Base-by-base conservation (phyloP, 139 green algal genomes). In the Coccomyxa sp. region DNA sequence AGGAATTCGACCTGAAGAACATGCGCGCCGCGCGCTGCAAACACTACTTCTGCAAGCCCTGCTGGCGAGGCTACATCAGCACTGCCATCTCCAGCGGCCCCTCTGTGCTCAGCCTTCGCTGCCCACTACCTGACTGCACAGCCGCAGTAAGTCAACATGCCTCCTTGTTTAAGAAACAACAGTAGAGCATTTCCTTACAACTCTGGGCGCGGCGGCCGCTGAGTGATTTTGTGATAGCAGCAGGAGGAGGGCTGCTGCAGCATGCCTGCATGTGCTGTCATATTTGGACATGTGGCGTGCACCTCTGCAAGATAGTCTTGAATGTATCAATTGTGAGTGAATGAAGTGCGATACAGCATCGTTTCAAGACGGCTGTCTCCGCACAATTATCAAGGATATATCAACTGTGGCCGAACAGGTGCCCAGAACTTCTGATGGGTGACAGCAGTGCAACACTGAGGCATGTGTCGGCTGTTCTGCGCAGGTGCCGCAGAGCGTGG, bases 1-100 rank as follows among this genome's bases (percentile, higher is more conserved):
- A 98, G 27, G 83, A 79, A 12, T 94, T 91, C 77, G 76, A 86
- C 9, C 79, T 81, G 14, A 27, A 51, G 0, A 80, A 88, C 3
- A 95, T 96, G 89, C 80, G 81, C 76, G 82, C 83, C 10, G 90
- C 90, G 7, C 18, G 85, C 83, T 91, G 93, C 93, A 74, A 92
- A 82, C 94, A 98, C 88, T 80, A 83, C 83, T 95, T 94, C 85
- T 98, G 93, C 87, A 83, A 77, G 32, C 82, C 80, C 67, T 98
- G 94, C 92, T 98, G 92, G 92, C 58, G 68, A 77, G 88, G 87
- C 15, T 97, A 97, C 82, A 67, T 92, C 14, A 30, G 88, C 18
- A 85, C 57, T 11, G 88, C 88, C 7, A 84, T 97, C 27, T 77
- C 82, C 16, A 78, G 87, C 25, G 94, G 94, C 7, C 88, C 88